These are phyloP conservation scores for Alternaria sp. DNA, from an alignment of 2,329 filamentous ascomycete species.

Conservation along the genomic window DNA sequence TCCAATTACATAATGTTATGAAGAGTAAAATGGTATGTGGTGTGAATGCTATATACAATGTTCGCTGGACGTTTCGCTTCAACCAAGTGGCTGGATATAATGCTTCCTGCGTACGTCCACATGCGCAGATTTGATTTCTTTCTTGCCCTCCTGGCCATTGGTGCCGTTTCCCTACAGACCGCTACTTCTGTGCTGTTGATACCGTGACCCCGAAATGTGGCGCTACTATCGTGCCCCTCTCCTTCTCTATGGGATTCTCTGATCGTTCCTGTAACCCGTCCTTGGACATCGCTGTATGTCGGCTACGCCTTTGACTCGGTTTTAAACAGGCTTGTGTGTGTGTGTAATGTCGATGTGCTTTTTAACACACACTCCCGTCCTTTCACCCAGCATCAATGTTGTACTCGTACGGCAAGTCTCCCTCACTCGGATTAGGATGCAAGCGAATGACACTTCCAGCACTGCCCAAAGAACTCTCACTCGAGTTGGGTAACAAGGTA, in stretches of 20 bases:
- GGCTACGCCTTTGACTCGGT: background rate
- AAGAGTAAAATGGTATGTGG: background rate
- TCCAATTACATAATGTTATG: background rate
- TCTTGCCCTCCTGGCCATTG: background rate
- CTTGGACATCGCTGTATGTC: no score
- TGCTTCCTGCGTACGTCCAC: background rate
- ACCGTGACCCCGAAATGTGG: background rate
- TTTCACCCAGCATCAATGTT: conserved; percentile 23
- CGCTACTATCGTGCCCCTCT: background rate
- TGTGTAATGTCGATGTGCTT: background rate
- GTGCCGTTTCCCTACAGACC: background rate
- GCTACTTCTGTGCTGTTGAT: background rate
- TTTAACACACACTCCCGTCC: background rate
- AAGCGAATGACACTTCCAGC: conserved; percentile 40
- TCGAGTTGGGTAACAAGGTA: conserved; percentile 44
- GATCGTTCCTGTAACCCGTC: background rate
- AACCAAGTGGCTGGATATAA: background rate
- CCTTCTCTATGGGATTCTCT: background rate
- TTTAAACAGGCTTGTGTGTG: background rate
- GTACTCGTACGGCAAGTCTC: conserved; percentile 48
- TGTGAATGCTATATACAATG: background rate
- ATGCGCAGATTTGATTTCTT: background rate
- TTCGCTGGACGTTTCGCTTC: background rate
- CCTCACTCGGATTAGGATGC: conserved; percentile 33
- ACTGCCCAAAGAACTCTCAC: conserved; percentile 36